Conservation (phyloP, 176 grass and related monocot genomes). For the Ensete glaucum region DNA sequence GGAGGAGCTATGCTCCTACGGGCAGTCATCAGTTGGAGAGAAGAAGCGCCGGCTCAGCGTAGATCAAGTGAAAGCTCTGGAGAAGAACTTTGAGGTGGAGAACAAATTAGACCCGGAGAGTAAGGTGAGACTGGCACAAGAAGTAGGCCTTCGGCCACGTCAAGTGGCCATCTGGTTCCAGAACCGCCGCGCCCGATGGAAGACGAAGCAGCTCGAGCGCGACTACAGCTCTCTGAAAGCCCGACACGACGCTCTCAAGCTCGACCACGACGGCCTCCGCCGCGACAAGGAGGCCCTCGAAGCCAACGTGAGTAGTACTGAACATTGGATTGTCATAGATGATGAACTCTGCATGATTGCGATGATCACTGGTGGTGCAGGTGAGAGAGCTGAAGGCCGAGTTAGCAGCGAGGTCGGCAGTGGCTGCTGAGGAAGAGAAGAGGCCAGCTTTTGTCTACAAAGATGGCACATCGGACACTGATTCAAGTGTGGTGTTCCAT, state of each 20-base stretch:
- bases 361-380: background rate
- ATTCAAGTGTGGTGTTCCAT: background rate
- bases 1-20: background rate
- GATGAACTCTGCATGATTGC: too few relatives aligned
- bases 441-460: background rate
- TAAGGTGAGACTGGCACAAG: constrained; percentile 6
- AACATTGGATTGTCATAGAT: too few relatives aligned
- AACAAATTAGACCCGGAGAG: constrained; percentile 9
- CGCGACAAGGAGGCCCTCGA: constrained; percentile 2
- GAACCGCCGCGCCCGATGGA: constrained; percentile 3
- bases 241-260: constrained; percentile 4
- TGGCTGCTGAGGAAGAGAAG: background rate
- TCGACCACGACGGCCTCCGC: background rate
- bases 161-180: constrained; percentile 10
- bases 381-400: background rate
- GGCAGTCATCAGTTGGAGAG: background rate
- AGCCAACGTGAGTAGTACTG: background rate
- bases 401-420: background rate
- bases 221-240: background rate
- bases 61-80: background rate
- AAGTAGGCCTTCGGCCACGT: background rate
- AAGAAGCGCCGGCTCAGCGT: background rate
- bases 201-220: constrained; percentile 1
- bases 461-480: background rate
- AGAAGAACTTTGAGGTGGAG: constrained; percentile 1